A percentile compares a stretch with the other conserved stretches of the same genome.
These are phyloP conservation scores for Cyanidiococcus yangmingshanensis DNA, from an alignment of 23 red algal species.

Conservation along the genomic window DNA sequence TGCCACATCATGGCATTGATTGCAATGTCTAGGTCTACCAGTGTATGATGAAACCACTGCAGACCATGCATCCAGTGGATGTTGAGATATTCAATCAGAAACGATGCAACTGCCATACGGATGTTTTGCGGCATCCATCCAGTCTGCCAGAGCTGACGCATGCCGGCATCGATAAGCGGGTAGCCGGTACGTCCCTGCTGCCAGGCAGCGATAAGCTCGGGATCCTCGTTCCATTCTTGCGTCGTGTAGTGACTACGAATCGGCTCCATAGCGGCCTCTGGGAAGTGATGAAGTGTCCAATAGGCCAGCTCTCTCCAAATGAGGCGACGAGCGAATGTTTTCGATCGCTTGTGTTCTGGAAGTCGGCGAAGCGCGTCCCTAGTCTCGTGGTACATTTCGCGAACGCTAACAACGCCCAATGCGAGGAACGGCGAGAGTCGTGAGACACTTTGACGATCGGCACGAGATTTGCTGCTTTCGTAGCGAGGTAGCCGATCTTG, in stretches of 20 bases:
- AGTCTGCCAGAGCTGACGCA: constrained; percentile 13
- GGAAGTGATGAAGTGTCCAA: not conserved
- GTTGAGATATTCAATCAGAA: not conserved
- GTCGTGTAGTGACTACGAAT: not conserved
- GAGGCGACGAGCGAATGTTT: not conserved
- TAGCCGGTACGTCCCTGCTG: not conserved
- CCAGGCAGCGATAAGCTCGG: not conserved
- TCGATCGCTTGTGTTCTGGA: not conserved
- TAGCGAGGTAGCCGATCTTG: not conserved
- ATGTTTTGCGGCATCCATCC: constrained; percentile 17
- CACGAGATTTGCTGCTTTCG: not conserved
- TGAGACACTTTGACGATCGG: not conserved
- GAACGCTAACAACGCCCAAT: not conserved
- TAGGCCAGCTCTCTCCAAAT: not conserved
- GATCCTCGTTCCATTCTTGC: constrained; percentile 1
- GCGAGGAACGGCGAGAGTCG: not conserved
- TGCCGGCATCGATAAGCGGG: not conserved
- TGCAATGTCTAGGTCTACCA: constrained; percentile 5
- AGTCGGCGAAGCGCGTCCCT: not conserved
- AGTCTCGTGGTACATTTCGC: not conserved
- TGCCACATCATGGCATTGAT: constrained; percentile 22
- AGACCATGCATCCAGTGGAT: constrained; percentile 2
- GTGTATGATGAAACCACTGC: constrained; percentile 1
- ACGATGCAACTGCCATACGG: not conserved
- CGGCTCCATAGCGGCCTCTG: not conserved